Evolutionary conservation across 225 moss, liverwort and hornwort genomes (phyloP), one percentile per base, ranked within the genome.

Genomic region (Pseudisothecium myosuroides): DNA sequence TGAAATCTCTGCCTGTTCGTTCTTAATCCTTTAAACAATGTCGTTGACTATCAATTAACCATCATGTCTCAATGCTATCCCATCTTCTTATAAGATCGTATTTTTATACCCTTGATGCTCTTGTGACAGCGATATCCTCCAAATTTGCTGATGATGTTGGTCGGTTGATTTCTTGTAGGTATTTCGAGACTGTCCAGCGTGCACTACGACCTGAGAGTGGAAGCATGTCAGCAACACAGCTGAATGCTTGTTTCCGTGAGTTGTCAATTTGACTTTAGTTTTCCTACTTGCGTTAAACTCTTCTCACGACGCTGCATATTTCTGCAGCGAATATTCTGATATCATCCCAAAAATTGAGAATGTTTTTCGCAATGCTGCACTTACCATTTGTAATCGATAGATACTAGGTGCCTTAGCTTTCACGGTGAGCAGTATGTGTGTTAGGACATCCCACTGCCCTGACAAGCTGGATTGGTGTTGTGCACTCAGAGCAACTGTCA

Each of bases 181-280:
- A 96, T 86, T 97, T 96, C 55, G 89, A 90, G 77, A 97, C 88
- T 86, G 92, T 97, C 77, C 94, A 96, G 66, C 94, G 92, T 92
- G 92, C 96, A 83, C 81, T 97, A 83, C 92, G 88, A 84, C 96
- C 95, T 62, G 92, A 92, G 54, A 85, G 77, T 73, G 96, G 94
- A 89, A 88, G 74, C 81, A 91, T 96, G 72, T 96, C 94, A 63
- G 93, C 96, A 50, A 78, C 89, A 88, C 94, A 97, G 87, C 92
- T 99, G 73, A 93, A 90, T 88, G 87, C 91, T 74, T 95, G 96
- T 89, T 93, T 99, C 87, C 93, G 98, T 98, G 87, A 87, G 97
- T 91, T 88, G 27, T 32, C 62, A 86, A 74, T 81, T 83, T 63
- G 58, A 36, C 41, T 87, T 64, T 59, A 49, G 61, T 72, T 39